These are phyloP conservation scores for Lepidium aucheri DNA, from an alignment of 345 rosid genomes.

Conservation along the genomic window DNA sequence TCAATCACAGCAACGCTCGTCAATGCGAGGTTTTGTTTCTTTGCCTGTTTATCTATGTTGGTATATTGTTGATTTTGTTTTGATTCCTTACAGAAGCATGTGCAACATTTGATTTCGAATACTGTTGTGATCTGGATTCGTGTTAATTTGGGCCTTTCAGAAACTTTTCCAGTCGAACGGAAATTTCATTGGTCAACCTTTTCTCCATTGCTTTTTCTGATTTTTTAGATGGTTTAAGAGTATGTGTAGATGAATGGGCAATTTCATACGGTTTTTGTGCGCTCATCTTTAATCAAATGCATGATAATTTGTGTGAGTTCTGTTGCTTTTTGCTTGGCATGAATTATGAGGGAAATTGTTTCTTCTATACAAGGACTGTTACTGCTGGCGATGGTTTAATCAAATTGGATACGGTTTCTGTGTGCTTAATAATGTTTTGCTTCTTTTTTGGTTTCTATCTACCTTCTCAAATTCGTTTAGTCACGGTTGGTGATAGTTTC, in stretches of 20 bases:
- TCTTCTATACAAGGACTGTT: background rate
- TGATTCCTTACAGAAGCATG: background rate
- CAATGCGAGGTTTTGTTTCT: constrained; percentile 80
- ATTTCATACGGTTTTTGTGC: background rate
- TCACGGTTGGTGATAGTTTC: background rate
- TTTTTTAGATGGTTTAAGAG: background rate
- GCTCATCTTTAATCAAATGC: background rate
- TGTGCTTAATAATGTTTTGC: background rate
- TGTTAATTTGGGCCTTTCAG: background rate
- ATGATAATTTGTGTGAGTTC: background rate
- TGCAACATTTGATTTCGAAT: background rate
- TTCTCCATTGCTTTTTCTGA: background rate
- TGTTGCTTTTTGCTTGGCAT: background rate
- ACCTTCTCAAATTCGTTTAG: background rate
- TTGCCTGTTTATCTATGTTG: background rate
- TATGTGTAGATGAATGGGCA: background rate
- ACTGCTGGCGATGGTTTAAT: background rate
- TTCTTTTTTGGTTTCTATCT: background rate
- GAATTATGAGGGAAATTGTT: background rate
- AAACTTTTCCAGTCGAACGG: background rate
- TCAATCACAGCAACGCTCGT: constrained; percentile 96
- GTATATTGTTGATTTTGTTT: background rate
- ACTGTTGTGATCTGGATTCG: background rate
- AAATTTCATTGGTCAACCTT: background rate
- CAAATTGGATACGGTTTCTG: too few species aligned